phyloP scores from a whole-genome alignment of 768 basidiomycete genomes.

The Leccinum sublutescens region DNA sequence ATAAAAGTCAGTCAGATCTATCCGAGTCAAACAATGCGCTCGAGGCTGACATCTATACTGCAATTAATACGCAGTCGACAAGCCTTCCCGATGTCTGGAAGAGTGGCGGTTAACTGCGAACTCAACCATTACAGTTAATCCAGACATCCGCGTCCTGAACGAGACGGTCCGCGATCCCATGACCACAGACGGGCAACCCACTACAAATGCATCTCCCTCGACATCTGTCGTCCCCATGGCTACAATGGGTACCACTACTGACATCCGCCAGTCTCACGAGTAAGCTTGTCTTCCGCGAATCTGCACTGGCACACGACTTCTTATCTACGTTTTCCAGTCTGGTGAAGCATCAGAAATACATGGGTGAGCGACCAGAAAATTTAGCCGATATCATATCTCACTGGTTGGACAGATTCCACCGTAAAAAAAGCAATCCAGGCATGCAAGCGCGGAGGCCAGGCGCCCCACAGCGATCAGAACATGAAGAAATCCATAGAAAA shows the following conservation, averaged over 20 bases:
- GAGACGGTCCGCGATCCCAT: no score
- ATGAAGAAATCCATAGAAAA: conserved; percentile 56
- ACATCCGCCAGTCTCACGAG: neutral
- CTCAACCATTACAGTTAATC: no score
- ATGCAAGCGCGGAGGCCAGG: neutral
- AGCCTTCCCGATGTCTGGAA: no score
- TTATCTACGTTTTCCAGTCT: neutral
- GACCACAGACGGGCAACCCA: no score
- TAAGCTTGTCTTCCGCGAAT: neutral
- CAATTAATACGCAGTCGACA: conserved; percentile 54
- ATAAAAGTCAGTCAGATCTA: conserved; percentile 54
- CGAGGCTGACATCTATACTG: conserved; percentile 6
- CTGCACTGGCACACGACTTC: neutral
- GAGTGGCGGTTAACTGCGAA: no score
- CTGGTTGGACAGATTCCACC: neutral
- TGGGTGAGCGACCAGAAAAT: conserved; percentile 29
- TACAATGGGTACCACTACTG: no score
- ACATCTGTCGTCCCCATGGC: no score
- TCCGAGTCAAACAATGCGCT: neutral
- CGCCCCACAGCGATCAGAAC: conserved; percentile 54
- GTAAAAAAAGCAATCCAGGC: neutral
- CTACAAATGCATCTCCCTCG: no score
- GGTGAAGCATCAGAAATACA: conserved; percentile 37
- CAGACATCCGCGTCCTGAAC: no score
- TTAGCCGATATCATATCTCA: neutral